Evolutionary conservation across 2,329 filamentous ascomycete species (phyloP).

Genomic region (Ophiostoma tasmaniense): DNA sequence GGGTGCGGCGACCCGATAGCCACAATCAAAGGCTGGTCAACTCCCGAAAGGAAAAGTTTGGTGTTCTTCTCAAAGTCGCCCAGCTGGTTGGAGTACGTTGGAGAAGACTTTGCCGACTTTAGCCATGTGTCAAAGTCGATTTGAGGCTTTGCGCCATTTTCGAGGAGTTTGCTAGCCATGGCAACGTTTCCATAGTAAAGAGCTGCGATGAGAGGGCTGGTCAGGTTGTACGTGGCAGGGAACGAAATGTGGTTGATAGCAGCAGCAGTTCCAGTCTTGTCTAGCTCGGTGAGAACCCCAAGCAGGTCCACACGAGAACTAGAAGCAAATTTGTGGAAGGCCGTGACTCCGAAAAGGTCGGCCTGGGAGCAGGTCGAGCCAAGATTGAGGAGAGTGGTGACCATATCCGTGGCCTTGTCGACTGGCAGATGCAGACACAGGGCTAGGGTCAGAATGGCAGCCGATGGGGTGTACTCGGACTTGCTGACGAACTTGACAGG

Average conservation of each 20-base stretch:
- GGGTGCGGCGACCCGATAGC: constrained; percentile 46
- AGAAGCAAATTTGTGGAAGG: constrained; percentile 56
- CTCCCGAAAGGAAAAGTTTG: constrained; percentile 35
- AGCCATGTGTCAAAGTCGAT: constrained; percentile 59
- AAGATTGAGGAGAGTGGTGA: constrained; percentile 54
- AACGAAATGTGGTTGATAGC: background rate
- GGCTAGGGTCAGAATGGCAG: constrained; percentile 60
- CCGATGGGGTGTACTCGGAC: constrained; percentile 39
- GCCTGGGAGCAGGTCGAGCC: constrained; percentile 68
- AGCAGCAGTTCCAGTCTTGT: background rate
- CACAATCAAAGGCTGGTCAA: constrained; percentile 58
- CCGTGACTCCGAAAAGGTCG: constrained; percentile 55
- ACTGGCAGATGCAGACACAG: constrained; percentile 57
- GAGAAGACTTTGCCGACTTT: constrained; percentile 43
- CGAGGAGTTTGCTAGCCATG: background rate
- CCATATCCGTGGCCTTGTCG: constrained; percentile 57
- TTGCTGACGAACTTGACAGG: constrained; percentile 58
- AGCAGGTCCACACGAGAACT: constrained; percentile 36
- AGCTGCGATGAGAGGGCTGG: background rate
- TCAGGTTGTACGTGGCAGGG: background rate
- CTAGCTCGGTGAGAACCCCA: background rate
- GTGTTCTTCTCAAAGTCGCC: constrained; percentile 41
- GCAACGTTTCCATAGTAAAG: background rate
- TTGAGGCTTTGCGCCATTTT: constrained; percentile 27
- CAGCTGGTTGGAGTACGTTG: constrained; percentile 29